A percentile compares a stretch with the other conserved stretches of the same genome.
Evolutionary conservation across 2,329 filamentous ascomycete species (phyloP).

Genomic region (Diatrype stigma): DNA sequence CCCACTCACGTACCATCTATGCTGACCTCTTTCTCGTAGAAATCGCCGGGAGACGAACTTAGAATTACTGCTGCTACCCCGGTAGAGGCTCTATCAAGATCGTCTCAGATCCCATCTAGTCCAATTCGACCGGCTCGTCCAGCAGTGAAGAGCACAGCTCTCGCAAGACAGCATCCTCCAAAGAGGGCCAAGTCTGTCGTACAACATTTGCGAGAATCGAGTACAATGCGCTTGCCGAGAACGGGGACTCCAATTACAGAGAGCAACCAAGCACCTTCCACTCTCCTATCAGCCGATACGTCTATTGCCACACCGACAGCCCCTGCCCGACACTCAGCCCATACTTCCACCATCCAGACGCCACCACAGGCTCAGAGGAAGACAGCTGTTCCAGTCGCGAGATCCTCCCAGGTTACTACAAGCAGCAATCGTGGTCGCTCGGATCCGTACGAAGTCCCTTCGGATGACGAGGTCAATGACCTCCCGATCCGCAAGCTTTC

Average conservation of each 20-base stretch:
- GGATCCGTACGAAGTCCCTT: slow-evolving; percentile 21
- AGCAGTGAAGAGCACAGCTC: no score
- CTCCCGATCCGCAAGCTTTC: not conserved
- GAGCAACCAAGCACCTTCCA: not conserved
- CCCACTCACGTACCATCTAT: not conserved
- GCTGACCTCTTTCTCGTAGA: not conserved
- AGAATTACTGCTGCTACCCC: not conserved
- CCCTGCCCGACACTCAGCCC: not conserved
- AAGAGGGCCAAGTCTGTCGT: no score
- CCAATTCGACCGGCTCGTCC: no score
- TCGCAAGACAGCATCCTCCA: no score
- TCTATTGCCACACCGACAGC: not conserved
- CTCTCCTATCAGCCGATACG: not conserved
- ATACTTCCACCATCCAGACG: not conserved
- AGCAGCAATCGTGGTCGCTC: not conserved
- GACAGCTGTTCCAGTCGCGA: not conserved
- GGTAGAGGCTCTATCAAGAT: no score
- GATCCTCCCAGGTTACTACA: not conserved
- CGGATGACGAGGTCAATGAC: slow-evolving; percentile 16
- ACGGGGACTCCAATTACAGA: not conserved
- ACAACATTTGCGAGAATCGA: no score
- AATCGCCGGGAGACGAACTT: not conserved
- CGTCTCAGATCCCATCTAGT: no score
- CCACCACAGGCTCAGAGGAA: not conserved
- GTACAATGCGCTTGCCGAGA: no score